These are phyloP conservation scores for Arthrobotrys pseudoclavata DNA, from an alignment of 2,329 filamentous ascomycete species.

Conservation along the genomic window DNA sequence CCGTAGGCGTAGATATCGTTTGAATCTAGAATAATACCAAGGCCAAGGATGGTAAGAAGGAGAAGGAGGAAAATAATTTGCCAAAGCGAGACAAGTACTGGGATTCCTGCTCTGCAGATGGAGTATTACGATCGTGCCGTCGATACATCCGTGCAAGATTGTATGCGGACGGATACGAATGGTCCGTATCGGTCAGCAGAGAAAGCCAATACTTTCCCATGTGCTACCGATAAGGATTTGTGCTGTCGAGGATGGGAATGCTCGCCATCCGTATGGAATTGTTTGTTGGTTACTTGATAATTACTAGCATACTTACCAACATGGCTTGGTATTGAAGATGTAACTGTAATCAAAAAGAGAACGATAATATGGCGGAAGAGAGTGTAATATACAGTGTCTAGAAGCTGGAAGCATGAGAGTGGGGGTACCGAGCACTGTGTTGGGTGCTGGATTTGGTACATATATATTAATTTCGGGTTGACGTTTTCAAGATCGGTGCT, in stretches of 20 bases:
- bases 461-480: no score
- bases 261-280: slow-evolving; percentile 22
- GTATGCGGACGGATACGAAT: slow-evolving; percentile 28
- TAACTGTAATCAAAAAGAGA: no score
- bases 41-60: neutral
- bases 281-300: neutral
- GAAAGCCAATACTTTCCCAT: slow-evolving; percentile 25
- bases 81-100: slow-evolving; percentile 22
- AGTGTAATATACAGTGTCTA: no score
- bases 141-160: slow-evolving; percentile 21
- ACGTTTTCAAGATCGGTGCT: no score
- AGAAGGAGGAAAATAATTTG: neutral
- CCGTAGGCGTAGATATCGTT: slow-evolving; percentile 52
- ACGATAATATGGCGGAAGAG: no score
- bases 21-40: slow-evolving; percentile 62
- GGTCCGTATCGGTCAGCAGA: slow-evolving; percentile 28
- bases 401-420: no score
- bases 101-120: slow-evolving; percentile 26
- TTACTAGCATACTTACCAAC: neutral
- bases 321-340: no score
- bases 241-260: slow-evolving; percentile 23
- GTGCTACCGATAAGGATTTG: slow-evolving; percentile 12
- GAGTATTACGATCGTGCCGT: slow-evolving; percentile 28
- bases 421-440: no score
- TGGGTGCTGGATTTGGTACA: no score